These are phyloP conservation scores for Ogataea pini DNA, from an alignment of 805 yeast genomes.

Conservation along the genomic window DNA sequence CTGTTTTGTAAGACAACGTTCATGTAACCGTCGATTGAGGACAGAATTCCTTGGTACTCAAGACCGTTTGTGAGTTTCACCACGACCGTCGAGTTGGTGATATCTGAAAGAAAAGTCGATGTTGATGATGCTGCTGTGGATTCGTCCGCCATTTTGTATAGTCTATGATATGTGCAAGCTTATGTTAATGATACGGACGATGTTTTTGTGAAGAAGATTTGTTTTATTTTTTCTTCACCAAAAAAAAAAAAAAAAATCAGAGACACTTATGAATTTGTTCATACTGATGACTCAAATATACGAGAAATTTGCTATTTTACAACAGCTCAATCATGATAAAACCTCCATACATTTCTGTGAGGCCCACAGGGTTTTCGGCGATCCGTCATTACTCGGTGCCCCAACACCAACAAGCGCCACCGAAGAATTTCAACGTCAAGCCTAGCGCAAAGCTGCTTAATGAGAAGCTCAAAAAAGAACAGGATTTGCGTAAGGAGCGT, in stretches of 20 bases:
- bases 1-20: constrained; percentile 84
- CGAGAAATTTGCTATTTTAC: no score
- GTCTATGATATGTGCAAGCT: neutral
- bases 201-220: no score
- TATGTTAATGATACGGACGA: no score
- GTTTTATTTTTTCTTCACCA: no score
- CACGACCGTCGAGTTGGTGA: constrained; percentile 75
- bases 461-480: constrained; percentile 30
- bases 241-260: no score
- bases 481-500: constrained; percentile 32
- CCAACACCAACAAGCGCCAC: constrained; percentile 11
- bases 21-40: constrained; percentile 96
- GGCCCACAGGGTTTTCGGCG: neutral
- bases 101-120: constrained; percentile 74
- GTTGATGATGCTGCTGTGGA: constrained; percentile 35
- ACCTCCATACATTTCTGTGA: no score
- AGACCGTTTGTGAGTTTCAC: constrained; percentile 88
- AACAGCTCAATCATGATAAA: no score
- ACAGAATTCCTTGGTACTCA: constrained; percentile 63
- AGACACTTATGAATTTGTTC: no score
- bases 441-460: constrained; percentile 29
- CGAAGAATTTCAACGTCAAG: constrained; percentile 15
- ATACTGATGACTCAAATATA: no score
- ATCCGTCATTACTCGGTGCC: constrained; percentile 3
- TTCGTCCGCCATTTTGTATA: constrained; percentile 13